Conservation (phyloP, 2,329 filamentous ascomycete species). For the Aureobasidium vineae region DNA sequence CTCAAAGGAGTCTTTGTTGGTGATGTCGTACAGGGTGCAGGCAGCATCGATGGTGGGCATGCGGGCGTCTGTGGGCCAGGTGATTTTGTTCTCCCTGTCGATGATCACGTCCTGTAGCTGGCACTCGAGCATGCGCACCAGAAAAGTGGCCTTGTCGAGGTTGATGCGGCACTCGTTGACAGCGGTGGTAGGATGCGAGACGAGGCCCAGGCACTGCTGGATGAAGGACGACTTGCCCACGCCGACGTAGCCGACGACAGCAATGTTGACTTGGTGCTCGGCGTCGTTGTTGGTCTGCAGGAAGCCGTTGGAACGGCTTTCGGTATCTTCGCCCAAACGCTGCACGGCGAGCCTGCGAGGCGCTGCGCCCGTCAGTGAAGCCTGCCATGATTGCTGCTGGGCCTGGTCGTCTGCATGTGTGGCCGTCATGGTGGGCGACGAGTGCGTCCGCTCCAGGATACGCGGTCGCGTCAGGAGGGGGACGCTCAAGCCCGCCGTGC, state of each 20-base stretch:
- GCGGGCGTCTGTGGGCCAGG: slow-evolving; percentile 65
- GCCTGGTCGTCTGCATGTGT: neutral
- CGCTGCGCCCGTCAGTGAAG: slow-evolving; percentile 5
- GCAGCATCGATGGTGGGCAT: slow-evolving; percentile 78
- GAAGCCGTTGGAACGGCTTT: slow-evolving; percentile 17
- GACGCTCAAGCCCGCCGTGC: neutral
- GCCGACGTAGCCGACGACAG: slow-evolving; percentile 54
- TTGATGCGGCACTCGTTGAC: slow-evolving; percentile 55
- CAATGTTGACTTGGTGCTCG: slow-evolving; percentile 58
- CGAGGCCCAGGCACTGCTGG: slow-evolving; percentile 56
- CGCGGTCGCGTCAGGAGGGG: slow-evolving; percentile 28
- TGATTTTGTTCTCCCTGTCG: slow-evolving; percentile 52
- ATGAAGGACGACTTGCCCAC: slow-evolving; percentile 62
- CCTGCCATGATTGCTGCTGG: slow-evolving; percentile 1
- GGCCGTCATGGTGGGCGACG: slow-evolving; percentile 31
- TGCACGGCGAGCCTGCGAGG: neutral
- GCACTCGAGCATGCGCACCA: slow-evolving; percentile 59
- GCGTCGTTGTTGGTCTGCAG: slow-evolving; percentile 29
- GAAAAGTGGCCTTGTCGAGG: slow-evolving; percentile 55
- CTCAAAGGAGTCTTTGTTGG: slow-evolving; percentile 69
- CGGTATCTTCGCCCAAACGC: neutral
- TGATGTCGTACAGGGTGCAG: slow-evolving; percentile 84
- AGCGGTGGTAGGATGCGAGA: slow-evolving; percentile 43
- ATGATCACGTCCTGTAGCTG: slow-evolving; percentile 53
- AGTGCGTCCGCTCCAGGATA: slow-evolving; percentile 33